Percentiles rank a stretch among this genome's conserved stretches.
Evolutionary conservation across 257 asterid species (phyloP).

Genomic region (Echites panduratus): DNA sequence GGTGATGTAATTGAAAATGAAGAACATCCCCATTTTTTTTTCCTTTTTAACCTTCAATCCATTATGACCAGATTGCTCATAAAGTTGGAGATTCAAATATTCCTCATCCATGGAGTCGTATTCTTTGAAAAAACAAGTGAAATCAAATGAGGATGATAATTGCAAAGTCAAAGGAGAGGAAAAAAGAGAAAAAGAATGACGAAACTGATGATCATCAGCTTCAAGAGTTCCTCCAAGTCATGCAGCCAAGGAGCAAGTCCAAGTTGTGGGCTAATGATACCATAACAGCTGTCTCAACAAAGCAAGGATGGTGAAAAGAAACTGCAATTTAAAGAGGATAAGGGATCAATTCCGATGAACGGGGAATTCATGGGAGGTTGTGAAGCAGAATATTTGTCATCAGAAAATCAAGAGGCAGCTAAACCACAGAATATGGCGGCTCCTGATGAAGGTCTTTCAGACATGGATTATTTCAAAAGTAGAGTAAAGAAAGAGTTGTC

Average conservation of each 20-base stretch:
- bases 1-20: neutral
- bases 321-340: conserved; percentile 23
- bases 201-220: conserved; percentile 60
- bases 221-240: conserved; percentile 80
- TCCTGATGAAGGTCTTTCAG: conserved; percentile 49
- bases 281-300: conserved; percentile 40
- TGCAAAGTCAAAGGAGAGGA: conserved; percentile 31
- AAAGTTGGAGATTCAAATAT: conserved; percentile 78
- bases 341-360: conserved; percentile 20
- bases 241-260: conserved; percentile 77
- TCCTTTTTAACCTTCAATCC: conserved; percentile 21
- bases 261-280: conserved; percentile 95
- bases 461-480: conserved; percentile 74
- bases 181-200: conserved; percentile 37
- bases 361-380: conserved; percentile 23
- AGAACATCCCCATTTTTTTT: neutral
- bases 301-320: conserved; percentile 23
- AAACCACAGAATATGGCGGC: conserved; percentile 24
- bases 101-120: conserved; percentile 97
- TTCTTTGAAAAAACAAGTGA: conserved; percentile 53
- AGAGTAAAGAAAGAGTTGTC: conserved; percentile 62
- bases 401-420: conserved; percentile 27
- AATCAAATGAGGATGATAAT: conserved; percentile 33
- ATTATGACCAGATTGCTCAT: conserved; percentile 68
- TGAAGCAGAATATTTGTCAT: conserved; percentile 30